These are phyloP conservation scores for Aspergillus steynii DNA, from an alignment of 495 filamentous ascomycete species.

Conservation along the genomic window DNA sequence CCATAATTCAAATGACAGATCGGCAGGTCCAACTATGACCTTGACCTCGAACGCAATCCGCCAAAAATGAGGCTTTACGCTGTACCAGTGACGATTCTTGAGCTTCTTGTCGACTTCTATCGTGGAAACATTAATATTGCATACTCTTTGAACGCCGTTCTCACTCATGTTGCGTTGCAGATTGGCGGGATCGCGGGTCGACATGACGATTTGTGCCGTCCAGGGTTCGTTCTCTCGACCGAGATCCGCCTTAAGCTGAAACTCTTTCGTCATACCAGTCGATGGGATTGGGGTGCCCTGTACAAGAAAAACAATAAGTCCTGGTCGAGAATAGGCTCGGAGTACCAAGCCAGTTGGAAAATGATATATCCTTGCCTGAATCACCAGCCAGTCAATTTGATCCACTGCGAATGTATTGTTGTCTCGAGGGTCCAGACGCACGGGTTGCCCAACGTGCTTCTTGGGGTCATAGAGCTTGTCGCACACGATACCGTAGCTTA, in stretches of 20 bases:
- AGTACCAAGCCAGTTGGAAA: no score
- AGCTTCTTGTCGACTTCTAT: conserved; percentile 45
- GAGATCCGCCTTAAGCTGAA: conserved; percentile 45
- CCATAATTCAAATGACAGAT: conserved; percentile 57
- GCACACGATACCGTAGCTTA: conserved; percentile 57
- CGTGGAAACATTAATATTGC: conserved; percentile 27
- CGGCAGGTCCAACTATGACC: conserved; percentile 55
- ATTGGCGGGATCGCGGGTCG: conserved; percentile 33
- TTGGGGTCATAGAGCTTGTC: conserved; percentile 44
- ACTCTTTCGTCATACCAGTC: conserved; percentile 41
- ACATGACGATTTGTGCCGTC: conserved; percentile 52
- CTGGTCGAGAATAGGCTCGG: no score
- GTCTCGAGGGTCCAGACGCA: conserved; percentile 45
- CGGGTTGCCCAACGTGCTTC: conserved; percentile 43
- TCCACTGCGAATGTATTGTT: conserved; percentile 46
- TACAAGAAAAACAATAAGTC: not conserved
- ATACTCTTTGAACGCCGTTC: conserved; percentile 28
- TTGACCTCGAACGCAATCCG: conserved; percentile 51
- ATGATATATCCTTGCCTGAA: conserved; percentile 33
- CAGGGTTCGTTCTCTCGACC: conserved; percentile 40
- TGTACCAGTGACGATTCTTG: conserved; percentile 47
- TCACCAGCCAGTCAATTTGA: conserved; percentile 59
- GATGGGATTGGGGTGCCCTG: conserved; percentile 40
- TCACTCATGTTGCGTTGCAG: conserved; percentile 45
- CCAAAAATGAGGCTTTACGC: conserved; percentile 43